Evolutionary conservation across 1,284 basidiomycete genomes (phyloP).

Genomic region (Leccinum griseonigrum): DNA sequence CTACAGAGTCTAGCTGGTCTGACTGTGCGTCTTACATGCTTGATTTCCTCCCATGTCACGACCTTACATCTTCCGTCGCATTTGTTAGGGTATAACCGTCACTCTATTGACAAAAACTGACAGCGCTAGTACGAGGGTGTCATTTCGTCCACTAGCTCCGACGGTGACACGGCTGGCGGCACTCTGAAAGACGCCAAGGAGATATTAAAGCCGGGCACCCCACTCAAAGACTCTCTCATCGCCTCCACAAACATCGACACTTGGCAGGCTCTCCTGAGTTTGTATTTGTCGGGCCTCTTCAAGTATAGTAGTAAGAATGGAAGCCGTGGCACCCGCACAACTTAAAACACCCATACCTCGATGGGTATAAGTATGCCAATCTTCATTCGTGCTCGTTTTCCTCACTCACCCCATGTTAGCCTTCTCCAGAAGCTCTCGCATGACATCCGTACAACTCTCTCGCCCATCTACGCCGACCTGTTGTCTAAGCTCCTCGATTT

Average conservation of each 20-base stretch:
- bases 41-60: slow-evolving; percentile 15
- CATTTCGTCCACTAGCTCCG: slow-evolving; percentile 57
- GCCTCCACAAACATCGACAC: slow-evolving; percentile 66
- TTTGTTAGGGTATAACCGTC: slow-evolving; percentile 64
- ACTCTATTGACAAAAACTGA: slow-evolving; percentile 66
- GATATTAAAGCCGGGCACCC: slow-evolving; percentile 55
- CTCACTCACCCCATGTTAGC: slow-evolving; percentile 38
- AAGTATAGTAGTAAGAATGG: no score
- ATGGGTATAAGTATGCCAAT: slow-evolving; percentile 47
- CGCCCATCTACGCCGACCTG: slow-evolving; percentile 55
- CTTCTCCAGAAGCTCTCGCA: slow-evolving; percentile 72
- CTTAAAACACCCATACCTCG: no score
- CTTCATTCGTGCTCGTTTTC: background rate
- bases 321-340: no score
- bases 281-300: no score
- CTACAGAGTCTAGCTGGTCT: slow-evolving; percentile 62
- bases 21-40: slow-evolving; percentile 47
- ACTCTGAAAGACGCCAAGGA: slow-evolving; percentile 76
- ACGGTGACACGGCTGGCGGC: slow-evolving; percentile 68
- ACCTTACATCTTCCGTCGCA: slow-evolving; percentile 20
- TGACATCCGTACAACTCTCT: slow-evolving; percentile 70
- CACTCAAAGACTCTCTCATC: slow-evolving; percentile 65
- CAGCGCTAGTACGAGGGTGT: slow-evolving; percentile 66
- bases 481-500: slow-evolving; percentile 54
- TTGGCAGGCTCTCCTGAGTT: slow-evolving; percentile 39